Evolutionary conservation across 2,329 filamentous ascomycete genomes (phyloP), one percentile per base, ranked within the genome.

Genomic region (Epichloe hybrida): DNA sequence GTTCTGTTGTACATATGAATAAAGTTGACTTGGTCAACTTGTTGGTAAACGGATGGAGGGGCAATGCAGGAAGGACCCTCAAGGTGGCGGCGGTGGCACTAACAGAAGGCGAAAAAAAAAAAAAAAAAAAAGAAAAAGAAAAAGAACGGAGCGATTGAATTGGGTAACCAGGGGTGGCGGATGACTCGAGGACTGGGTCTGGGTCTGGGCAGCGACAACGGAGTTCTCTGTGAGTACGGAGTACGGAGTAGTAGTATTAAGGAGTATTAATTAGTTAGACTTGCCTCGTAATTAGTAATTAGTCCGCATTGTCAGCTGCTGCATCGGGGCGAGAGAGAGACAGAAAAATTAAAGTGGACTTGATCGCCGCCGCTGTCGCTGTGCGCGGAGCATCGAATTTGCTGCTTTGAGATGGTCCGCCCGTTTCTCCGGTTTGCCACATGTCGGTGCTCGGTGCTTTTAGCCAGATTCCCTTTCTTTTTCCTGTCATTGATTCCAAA

Each of bases 161-260:
- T 37, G 36, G 36, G 12, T 37, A 8, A 31, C 36, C 36, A 13
- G 12, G 36, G 48, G 42, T 11, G 41, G 12, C 42, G 20, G 48
- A 44, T 49, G 48, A 44, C 48, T 49, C 48, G 31, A 45, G n/a
- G n/a, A 9, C 21, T 36, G 31, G 17, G 31, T 0, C 12, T n/a
- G 13, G 36, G 38, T 11, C 6, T 40, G 15, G 31, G 13, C 40
- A 50, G 37, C 49, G 49, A 50, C 49, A 50, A 50, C 49, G 49
- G 49, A 50, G 49, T 23, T 8, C 23, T 13, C 13, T 31, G 41
- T 23, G 36, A 37, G 15, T 27, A 27, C 21, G 23, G 23, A 27
- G 23, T 21, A 15, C 4, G 21, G 21, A 23, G 21, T 23, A 23
- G 21, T 23, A 1, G 49, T 23, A 43, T 43, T 41, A 35, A 2